A percentile compares a stretch with the other conserved stretches of the same genome.
Evolutionary conservation across 768 basidiomycete species (phyloP).

Genomic region (Pisolithus marmoratus): DNA sequence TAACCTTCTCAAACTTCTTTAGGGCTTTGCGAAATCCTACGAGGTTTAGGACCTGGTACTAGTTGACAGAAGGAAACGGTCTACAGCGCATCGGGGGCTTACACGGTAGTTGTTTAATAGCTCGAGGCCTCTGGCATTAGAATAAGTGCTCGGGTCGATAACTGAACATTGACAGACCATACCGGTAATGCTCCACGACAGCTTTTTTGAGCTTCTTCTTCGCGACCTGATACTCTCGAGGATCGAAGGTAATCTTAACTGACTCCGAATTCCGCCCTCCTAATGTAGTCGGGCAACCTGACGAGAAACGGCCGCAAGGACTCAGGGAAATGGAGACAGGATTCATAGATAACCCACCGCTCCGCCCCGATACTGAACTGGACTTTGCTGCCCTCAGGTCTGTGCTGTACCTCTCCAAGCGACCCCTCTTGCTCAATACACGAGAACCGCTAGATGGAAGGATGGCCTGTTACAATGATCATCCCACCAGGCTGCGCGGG

Average conservation of each 20-base stretch:
- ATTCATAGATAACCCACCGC: constrained; percentile 2
- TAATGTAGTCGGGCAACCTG: background rate
- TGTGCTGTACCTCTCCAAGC: background rate
- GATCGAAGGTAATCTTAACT: constrained; percentile 36
- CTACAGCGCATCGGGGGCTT: constrained; percentile 16
- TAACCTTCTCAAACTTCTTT: constrained; percentile 81
- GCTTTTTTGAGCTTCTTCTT: constrained; percentile 83
- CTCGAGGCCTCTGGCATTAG: constrained; percentile 58
- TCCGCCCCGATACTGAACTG: constrained; percentile 11
- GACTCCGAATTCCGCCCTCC: background rate
- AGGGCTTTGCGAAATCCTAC: constrained; percentile 85
- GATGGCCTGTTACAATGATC: constrained; percentile 10
- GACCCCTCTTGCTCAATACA: background rate
- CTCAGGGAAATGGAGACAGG: background rate
- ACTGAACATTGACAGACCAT: constrained; percentile 1
- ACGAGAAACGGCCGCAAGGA: background rate
- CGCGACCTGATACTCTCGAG: constrained; percentile 79
- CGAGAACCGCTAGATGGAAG: background rate
- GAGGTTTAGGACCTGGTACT: constrained; percentile 69
- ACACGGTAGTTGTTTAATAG: constrained; percentile 87
- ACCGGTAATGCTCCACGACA: constrained; percentile 79
- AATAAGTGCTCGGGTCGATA: background rate
- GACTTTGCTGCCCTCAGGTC: background rate
- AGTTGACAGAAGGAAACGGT: background rate
- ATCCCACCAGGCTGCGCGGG: background rate